phyloP scores from a whole-genome alignment of 192 early-diverging fungal genomes.

The Podila epicladia region DNA sequence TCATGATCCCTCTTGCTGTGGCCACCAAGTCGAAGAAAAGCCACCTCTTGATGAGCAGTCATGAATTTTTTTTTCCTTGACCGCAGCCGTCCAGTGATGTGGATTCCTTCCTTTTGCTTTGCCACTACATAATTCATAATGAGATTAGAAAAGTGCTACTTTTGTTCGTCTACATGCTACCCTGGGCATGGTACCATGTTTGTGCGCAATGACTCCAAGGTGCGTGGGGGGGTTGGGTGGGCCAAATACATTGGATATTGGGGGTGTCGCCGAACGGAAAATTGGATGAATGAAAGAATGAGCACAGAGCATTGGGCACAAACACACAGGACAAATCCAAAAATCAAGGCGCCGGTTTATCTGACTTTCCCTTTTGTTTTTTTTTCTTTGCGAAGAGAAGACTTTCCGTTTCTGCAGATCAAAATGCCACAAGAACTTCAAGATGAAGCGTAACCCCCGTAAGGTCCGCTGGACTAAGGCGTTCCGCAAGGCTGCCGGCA shows the following conservation, averaged over 20 bases:
- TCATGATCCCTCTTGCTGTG: no score
- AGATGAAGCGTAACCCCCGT: conserved; percentile 99
- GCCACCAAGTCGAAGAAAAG: no score
- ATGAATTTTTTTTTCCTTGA: no score
- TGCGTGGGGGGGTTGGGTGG: no score
- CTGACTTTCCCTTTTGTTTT: background rate
- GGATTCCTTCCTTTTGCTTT: conserved; percentile 2
- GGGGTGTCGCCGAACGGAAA: no score
- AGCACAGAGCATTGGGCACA: no score
- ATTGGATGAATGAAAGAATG: no score
- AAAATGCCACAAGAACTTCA: conserved; percentile 99
- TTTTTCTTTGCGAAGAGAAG: conserved; percentile 47
- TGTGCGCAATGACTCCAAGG: conserved; percentile 98
- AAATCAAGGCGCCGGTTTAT: background rate
- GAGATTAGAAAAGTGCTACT: conserved; percentile 99
- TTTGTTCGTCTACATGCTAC: conserved; percentile 96
- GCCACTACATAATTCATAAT: conserved; percentile 59
- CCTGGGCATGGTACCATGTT: conserved; percentile 99
- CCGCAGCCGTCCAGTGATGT: no score
- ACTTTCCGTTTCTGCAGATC: conserved; percentile 96
- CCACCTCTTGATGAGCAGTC: no score
- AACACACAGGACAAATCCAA: no score
- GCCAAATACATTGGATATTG: no score
- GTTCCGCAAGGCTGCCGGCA: conserved; percentile 97
- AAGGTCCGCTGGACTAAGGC: conserved; percentile 99